Evolutionary conservation across 2,329 filamentous ascomycete genomes (phyloP), one percentile per base, ranked within the genome.

Genomic region (Aspergillus eucalypticola): DNA sequence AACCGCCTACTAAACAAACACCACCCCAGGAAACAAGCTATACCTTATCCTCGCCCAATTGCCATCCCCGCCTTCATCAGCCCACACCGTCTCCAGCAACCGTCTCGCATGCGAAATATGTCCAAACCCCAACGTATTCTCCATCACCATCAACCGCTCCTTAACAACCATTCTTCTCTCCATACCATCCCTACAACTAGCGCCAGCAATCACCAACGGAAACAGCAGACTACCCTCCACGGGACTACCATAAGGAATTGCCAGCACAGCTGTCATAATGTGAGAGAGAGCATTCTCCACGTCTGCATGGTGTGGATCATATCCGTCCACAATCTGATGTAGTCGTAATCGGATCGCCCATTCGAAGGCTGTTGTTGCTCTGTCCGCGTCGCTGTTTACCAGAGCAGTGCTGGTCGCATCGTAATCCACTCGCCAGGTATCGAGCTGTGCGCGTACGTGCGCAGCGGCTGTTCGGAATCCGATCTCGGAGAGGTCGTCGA

Each of bases 311-410:
- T 66, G 58, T 8, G 76, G 61, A 23, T 75, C 71, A 60, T 80
- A 80, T 1, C 78, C 78, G 49, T 80, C 75, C 10, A 78, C 73
- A 29, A 80, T 74, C 60, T 80, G 77, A 63, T 80, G 76, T 17
- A 80, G 70, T 8, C 78, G 72, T 17, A 80, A 67, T 8, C 76
- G 71, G n/a, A 79, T 70, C 8, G 78, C 77, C 63, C 74, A 74
- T 58, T 80, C 76, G 59, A 78, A 79, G 5, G 77, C 76, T 15
- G 66, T 68, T 2, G 77, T 76, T 17, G 76, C 76, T 50, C 72
- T 62, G 8, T 76, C 58, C 1, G 73, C 71, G 41, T 78, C 73
- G 3, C 27, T 19, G 13, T 60, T 52, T 3, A 29, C 13, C 8
- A 56, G 29, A 1, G 25, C 51, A n/a, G 68, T 63, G 46, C 67